Evolutionary conservation across 345 rosid genomes (phyloP).

Genomic region (Salix arbutifolia): DNA sequence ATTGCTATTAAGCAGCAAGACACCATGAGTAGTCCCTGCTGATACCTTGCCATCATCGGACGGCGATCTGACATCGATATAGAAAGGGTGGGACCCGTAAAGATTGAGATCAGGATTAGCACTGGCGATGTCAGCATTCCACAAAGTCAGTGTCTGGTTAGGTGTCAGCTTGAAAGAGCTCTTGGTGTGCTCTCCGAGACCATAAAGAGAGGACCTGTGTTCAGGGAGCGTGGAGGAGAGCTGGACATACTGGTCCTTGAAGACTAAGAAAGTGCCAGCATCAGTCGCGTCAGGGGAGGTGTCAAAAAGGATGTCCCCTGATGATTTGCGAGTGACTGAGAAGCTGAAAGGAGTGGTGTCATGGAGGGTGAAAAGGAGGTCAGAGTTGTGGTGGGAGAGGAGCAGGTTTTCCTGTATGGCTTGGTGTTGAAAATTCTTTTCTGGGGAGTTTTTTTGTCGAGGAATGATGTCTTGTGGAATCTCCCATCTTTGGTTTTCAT

Average conservation of each 20-base stretch:
- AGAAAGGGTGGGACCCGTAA: slow-evolving; percentile 78
- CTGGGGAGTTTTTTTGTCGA: slow-evolving; percentile 17
- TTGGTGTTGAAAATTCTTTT: no score
- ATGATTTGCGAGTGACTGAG: slow-evolving; percentile 49
- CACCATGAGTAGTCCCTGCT: slow-evolving; percentile 59
- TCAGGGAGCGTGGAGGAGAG: slow-evolving; percentile 53
- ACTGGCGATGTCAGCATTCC: slow-evolving; percentile 52
- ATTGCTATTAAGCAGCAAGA: slow-evolving; percentile 59
- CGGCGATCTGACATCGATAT: slow-evolving; percentile 51
- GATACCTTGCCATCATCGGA: slow-evolving; percentile 23
- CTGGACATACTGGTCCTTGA: slow-evolving; percentile 73
- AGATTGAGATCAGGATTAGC: slow-evolving; percentile 44
- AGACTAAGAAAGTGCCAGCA: slow-evolving; percentile 37
- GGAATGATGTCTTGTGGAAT: slow-evolving; percentile 36
- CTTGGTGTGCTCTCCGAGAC: slow-evolving; percentile 78
- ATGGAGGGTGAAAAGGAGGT: slow-evolving; percentile 52
- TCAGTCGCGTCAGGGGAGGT: slow-evolving; percentile 31
- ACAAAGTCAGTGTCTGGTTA: slow-evolving; percentile 41
- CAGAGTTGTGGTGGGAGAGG: slow-evolving; percentile 34
- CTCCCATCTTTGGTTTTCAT: slow-evolving; percentile 18
- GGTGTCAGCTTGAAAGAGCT: slow-evolving; percentile 38
- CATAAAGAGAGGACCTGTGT: slow-evolving; percentile 49
- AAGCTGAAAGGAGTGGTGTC: slow-evolving; percentile 59
- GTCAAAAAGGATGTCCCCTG: slow-evolving; percentile 63
- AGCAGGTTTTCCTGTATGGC: background rate